Base-by-base conservation (phyloP, 768 basidiomycete genomes). In the Tricholoma terreum region DNA sequence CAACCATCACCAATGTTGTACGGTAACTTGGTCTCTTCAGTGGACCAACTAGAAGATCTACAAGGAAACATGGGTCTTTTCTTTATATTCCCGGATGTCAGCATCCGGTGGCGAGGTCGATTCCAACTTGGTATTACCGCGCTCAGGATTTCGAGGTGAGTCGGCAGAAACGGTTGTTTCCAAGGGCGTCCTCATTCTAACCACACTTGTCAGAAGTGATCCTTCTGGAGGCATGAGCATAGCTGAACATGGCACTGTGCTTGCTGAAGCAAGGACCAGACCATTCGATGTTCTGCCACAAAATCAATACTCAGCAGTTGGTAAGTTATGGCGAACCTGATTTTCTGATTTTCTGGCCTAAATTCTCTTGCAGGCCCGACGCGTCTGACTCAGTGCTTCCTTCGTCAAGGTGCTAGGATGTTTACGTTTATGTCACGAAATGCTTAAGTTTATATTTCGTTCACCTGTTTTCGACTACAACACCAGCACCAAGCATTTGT, bases 51-150 rank as follows among this genome's bases (percentile, higher is more conserved):
- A 65, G 84, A 88, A 59, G 90, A 96, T 69, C 78, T 89, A 36
- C 84, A 90, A 69, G 91, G 91, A 56, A 84, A 87, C 50, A 77
- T 80, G 64, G 89, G 93, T n/a, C 76, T 91, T 45, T 94, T 90
- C 71, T 94, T 97, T 65, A 73, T 94, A 54, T 97, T 95, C 66
- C 87, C 94, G 6, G 94, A 97, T 71, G 91, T 92, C 64, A 92
- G 91, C 68, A 84, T 96, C 56, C 83, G 91, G 15, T 82, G 82
- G 76, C 78, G 83, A 22, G 94, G 94, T 7, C 81, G 78, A 15
- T 97, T 87, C 73, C 83, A 84, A 65, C 78, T 95, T 54, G 83
- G 85, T 52, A 80, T 93, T 54, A 85, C 82, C 50, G 78, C 95
- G 52, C 77, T 91, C 71, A 81, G 83, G 66, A 82, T 91, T 65